Conservation (phyloP, 495 filamentous ascomycete species). For the Aspergillus indologenus region DNA sequence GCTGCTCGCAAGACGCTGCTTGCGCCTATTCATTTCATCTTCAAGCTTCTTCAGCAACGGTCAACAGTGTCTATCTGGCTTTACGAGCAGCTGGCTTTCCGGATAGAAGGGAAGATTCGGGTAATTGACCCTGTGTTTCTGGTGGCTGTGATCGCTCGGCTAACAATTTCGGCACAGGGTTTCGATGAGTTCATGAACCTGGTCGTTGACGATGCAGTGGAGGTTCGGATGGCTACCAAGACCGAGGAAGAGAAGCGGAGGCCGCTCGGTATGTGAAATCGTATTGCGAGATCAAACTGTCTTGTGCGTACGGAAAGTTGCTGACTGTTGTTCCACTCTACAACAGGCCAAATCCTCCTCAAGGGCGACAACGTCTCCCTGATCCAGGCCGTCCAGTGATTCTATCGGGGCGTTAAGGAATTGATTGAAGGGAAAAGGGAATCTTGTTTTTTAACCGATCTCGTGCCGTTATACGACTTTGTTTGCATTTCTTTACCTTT, state of each 20-base stretch:
- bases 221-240: conserved; percentile 84
- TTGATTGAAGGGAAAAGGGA: conserved; percentile 8
- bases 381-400: conserved; percentile 71
- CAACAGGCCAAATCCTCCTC: conserved; percentile 84
- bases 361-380: conserved; percentile 98
- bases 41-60: conserved; percentile 88
- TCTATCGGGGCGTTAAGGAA: conserved; percentile 3
- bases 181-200: conserved; percentile 99
- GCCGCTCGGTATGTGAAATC: conserved; percentile 62
- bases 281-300: neutral
- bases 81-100: conserved; percentile 88
- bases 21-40: conserved; percentile 97
- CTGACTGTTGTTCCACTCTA: conserved; percentile 24
- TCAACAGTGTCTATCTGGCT: conserved; percentile 91
- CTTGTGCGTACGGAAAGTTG: conserved; percentile 4
- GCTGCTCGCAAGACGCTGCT: conserved; percentile 85
- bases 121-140: conserved; percentile 40
- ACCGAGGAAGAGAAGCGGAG: conserved; percentile 74
- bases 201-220: conserved; percentile 90
- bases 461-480: conserved; percentile 15
- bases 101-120: conserved; percentile 93
- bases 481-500: conserved; percentile 16
- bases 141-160: neutral
- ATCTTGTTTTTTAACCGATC: neutral
- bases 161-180: conserved; percentile 50